phyloP scores from a whole-genome alignment of 2,329 filamentous ascomycete genomes.

The Fusarium caatingaense region DNA sequence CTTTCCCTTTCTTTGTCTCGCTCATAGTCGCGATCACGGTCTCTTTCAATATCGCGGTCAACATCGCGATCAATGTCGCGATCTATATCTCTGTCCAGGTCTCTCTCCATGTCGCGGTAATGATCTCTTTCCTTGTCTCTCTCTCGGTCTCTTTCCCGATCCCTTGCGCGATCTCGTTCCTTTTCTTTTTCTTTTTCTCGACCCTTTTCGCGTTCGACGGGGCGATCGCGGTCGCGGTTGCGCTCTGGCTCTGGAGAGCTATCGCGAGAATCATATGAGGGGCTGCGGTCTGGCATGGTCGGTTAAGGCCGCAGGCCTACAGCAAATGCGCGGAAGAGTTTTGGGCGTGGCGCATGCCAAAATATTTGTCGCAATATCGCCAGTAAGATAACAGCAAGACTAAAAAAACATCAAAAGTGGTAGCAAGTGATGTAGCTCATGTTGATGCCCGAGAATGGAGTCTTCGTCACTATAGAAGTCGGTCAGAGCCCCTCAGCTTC shows the following conservation, averaged over 20 bases:
- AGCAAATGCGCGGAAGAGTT: conserved; percentile 15
- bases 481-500: conserved; percentile 43
- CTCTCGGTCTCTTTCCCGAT: conserved; percentile 4
- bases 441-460: conserved; percentile 20
- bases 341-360: conserved; percentile 35
- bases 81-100: conserved; percentile 12
- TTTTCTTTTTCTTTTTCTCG: background rate
- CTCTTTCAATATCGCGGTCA: conserved; percentile 6
- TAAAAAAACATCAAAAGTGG: conserved; percentile 6
- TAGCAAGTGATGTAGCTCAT: conserved; percentile 22
- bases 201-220: conserved; percentile 7
- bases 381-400: background rate
- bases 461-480: conserved; percentile 26
- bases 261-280: conserved; percentile 41
- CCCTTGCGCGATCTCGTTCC: conserved; percentile 9
- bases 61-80: conserved; percentile 14
- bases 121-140: conserved; percentile 18
- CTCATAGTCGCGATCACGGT: conserved; percentile 7
- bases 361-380: conserved; percentile 21
- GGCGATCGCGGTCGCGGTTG: conserved; percentile 30
- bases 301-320: conserved; percentile 24
- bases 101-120: conserved; percentile 10
- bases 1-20: conserved; percentile 13
- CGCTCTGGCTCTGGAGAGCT: conserved; percentile 39
- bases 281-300: conserved; percentile 41